Percentiles rank a stretch among this genome's conserved stretches.
Conservation (phyloP, 1,139 yeast species). For the Blastobotrys indianensis region DNA sequence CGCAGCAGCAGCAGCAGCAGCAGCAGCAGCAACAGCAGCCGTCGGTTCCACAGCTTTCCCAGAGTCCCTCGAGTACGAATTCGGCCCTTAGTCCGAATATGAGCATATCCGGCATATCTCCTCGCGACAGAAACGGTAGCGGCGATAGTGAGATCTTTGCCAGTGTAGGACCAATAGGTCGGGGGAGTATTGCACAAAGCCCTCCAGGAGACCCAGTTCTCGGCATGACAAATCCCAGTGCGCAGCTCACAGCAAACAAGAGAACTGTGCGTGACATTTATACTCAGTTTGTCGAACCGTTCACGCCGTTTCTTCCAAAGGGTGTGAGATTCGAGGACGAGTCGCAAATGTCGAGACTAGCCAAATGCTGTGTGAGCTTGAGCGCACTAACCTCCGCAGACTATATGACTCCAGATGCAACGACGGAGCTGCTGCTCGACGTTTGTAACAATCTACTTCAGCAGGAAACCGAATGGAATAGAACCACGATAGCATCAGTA, state of each 20-base stretch:
- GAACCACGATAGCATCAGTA: conserved; percentile 13
- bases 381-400: conserved; percentile 17
- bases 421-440: conserved; percentile 15
- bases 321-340: conserved; percentile 3
- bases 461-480: conserved; percentile 15
- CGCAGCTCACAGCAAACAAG: conserved; percentile 7
- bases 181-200: background rate
- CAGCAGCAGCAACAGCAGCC: no score
- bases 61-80: no score
- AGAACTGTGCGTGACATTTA: conserved; percentile 14
- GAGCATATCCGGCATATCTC: no score
- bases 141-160: background rate
- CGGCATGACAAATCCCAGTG: conserved; percentile 11
- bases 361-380: conserved; percentile 18
- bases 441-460: conserved; percentile 14
- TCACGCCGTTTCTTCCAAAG: conserved; percentile 18
- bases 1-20: no score
- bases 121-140: background rate
- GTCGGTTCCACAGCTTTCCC: no score
- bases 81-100: no score
- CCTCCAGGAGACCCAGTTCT: conserved; percentile 1
- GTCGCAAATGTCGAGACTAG: conserved; percentile 11
- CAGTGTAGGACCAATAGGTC: background rate
- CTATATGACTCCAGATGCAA: conserved; percentile 15
- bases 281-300: conserved; percentile 15